Conservation (phyloP, 2,329 filamentous ascomycete genomes). For the Calycina herbarum region DNA sequence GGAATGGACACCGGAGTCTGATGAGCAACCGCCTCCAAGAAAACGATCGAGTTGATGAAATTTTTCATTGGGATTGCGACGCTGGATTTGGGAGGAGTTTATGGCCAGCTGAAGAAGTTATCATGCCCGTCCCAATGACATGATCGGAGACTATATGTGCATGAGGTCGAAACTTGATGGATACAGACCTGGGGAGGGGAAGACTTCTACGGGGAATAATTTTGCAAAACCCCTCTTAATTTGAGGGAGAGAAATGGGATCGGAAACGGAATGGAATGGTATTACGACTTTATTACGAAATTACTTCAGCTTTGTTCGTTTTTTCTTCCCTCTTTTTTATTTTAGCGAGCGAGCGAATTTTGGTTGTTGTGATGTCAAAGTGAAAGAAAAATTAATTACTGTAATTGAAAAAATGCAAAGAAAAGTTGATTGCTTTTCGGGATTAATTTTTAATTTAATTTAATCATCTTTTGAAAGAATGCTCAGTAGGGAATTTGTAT, state of each 20-base stretch:
- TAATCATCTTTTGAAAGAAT: no score
- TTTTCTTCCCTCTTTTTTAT: neutral
- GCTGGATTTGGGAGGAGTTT: neutral
- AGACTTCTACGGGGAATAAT: neutral
- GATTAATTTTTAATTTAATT: no score
- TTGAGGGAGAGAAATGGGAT: neutral
- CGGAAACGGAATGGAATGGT: neutral
- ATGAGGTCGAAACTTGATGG: neutral
- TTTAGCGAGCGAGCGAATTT: neutral
- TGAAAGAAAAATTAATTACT: no score
- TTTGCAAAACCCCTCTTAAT: neutral
- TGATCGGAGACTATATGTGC: neutral
- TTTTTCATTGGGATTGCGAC: neutral
- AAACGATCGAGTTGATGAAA: conserved; percentile 27
- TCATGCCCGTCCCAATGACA: neutral
- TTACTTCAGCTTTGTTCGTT: neutral
- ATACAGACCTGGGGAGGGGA: neutral
- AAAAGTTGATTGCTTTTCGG: no score
- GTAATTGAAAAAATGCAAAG: no score
- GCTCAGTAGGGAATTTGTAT: no score
- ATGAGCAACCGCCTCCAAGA: conserved; percentile 28
- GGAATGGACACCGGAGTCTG: conserved; percentile 44
- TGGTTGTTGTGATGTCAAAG: neutral
- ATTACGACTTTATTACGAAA: conserved; percentile 5
- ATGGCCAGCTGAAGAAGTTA: neutral